These are phyloP conservation scores for Wickerhamomyces bovis DNA, from an alignment of 805 yeast genomes.

Conservation along the genomic window DNA sequence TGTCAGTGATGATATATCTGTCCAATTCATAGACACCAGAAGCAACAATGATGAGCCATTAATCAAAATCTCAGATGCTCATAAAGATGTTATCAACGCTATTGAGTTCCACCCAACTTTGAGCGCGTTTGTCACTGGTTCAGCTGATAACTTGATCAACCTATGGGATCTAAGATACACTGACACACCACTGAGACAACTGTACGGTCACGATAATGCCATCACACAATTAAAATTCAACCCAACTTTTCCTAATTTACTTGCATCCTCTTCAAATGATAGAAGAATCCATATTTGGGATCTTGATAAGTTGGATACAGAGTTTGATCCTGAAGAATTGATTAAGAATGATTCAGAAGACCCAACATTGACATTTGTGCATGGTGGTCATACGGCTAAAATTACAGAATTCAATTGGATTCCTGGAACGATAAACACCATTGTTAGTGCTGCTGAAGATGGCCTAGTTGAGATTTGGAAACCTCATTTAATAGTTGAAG, in stretches of 20 bases:
- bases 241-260: slow-evolving; percentile 40
- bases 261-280: slow-evolving; percentile 60
- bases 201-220: slow-evolving; percentile 60
- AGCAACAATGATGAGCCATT: slow-evolving; percentile 27
- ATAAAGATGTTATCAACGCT: slow-evolving; percentile 59
- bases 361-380: slow-evolving; percentile 72
- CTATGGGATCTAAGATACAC: slow-evolving; percentile 72
- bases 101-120: slow-evolving; percentile 58
- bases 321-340: slow-evolving; percentile 46
- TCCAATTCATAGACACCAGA: slow-evolving; percentile 59
- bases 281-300: slow-evolving; percentile 75
- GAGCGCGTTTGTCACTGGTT: slow-evolving; percentile 62
- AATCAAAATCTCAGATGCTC: slow-evolving; percentile 42
- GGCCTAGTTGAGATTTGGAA: slow-evolving; percentile 71
- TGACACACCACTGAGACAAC: slow-evolving; percentile 49
- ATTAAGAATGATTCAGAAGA: slow-evolving; percentile 57
- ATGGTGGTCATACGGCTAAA: slow-evolving; percentile 79
- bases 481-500: slow-evolving; percentile 33
- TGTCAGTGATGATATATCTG: slow-evolving; percentile 59
- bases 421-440: slow-evolving; percentile 49
- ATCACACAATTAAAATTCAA: slow-evolving; percentile 53
- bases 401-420: slow-evolving; percentile 66
- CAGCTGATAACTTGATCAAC: slow-evolving; percentile 67
- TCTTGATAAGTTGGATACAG: slow-evolving; percentile 48
- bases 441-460: slow-evolving; percentile 72